These are phyloP conservation scores for Aspergillus quadricinctus DNA, from an alignment of 2,329 filamentous ascomycete species.

Conservation along the genomic window DNA sequence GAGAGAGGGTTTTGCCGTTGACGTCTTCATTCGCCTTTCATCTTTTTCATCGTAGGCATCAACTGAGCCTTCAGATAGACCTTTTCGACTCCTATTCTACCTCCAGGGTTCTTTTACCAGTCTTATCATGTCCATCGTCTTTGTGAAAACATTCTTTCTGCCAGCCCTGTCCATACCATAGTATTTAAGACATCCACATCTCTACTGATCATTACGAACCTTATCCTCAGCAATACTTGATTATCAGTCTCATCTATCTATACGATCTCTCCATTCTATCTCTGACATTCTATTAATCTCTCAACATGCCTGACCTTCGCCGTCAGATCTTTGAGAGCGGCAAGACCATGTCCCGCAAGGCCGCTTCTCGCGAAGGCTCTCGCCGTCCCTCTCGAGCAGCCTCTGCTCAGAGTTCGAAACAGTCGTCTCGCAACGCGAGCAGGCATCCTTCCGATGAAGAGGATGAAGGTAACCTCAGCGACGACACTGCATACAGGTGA, in stretches of 20 bases:
- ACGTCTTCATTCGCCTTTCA: constrained; percentile 4
- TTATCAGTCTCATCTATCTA: neutral
- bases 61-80: neutral
- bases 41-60: constrained; percentile 9
- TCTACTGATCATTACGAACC: neutral
- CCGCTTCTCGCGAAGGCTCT: constrained; percentile 52
- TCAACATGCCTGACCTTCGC: constrained; percentile 46
- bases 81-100: neutral
- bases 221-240: neutral
- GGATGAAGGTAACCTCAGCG: constrained; percentile 51
- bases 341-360: constrained; percentile 62
- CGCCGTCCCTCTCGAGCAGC: constrained; percentile 49
- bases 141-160: constrained; percentile 11
- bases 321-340: constrained; percentile 60
- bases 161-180: constrained; percentile 16
- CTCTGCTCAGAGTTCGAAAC: constrained; percentile 50
- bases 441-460: constrained; percentile 58
- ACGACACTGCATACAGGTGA: constrained; percentile 57
- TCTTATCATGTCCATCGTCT: constrained; percentile 18
- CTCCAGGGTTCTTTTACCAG: neutral
- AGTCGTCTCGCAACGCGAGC: constrained; percentile 52
- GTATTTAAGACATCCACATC: constrained; percentile 11
- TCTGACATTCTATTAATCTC: neutral
- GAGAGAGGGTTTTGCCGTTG: neutral
- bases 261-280: neutral